These are phyloP conservation scores for Acanthamoeba lenticulata DNA, from an alignment of 208 protist genomes.

Conservation along the genomic window DNA sequence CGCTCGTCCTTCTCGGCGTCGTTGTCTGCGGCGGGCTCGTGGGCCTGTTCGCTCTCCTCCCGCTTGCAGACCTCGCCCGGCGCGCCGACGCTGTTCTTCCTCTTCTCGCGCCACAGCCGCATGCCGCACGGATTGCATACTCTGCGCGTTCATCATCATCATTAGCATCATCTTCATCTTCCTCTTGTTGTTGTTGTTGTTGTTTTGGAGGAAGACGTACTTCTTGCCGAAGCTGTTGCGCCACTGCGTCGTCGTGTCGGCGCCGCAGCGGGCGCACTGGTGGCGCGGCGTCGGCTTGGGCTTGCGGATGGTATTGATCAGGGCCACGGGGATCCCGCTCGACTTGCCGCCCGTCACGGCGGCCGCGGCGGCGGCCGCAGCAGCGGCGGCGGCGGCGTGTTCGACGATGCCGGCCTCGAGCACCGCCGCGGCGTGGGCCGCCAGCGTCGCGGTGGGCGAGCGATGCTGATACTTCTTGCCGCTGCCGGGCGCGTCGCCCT, in stretches of 20 bases:
- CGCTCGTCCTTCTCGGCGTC: not conserved
- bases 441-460: not conserved
- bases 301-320: conserved; percentile 57
- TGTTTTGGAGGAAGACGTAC: not conserved
- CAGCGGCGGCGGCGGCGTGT: no score
- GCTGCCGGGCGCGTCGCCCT: not conserved
- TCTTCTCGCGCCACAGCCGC: conserved; percentile 36
- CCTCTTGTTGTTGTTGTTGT: no score
- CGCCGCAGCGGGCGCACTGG: not conserved
- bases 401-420: not conserved
- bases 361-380: not conserved
- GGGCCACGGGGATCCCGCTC: not conserved
- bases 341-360: not conserved
- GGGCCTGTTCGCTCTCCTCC: not conserved
- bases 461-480: not conserved
- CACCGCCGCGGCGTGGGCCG: not conserved
- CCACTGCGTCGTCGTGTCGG: conserved; percentile 26
- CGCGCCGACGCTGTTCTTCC: not conserved
- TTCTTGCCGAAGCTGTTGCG: conserved; percentile 6
- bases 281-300: not conserved
- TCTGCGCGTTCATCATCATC: no score
- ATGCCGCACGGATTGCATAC: conserved; percentile 37
- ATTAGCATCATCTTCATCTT: no score
- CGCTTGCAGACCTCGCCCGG: no score
- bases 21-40: not conserved